A percentile compares a stretch with the other conserved stretches of the same genome.
Conservation (phyloP, 345 rosid genomes). For the Erodium maritimum region DNA sequence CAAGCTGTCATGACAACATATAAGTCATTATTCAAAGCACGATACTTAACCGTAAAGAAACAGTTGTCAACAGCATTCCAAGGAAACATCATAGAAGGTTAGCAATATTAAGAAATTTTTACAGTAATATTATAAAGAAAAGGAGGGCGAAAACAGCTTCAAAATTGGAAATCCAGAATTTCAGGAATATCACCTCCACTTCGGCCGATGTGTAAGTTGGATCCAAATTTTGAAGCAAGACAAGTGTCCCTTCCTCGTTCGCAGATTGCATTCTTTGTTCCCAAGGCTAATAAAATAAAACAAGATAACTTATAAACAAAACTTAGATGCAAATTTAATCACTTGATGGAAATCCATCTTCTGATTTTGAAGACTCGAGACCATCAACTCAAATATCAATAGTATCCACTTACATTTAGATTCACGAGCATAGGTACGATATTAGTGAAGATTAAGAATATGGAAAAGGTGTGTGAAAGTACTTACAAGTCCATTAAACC, state of each 20-base stretch:
- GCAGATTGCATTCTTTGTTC: conserved; percentile 51
- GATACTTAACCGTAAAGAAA: too few species aligned
- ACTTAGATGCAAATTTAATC: not conserved
- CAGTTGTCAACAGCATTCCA: too few species aligned
- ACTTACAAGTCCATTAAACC: conserved; percentile 77
- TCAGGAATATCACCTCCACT: conserved; percentile 49
- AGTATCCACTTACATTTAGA: too few species aligned
- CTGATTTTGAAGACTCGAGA: too few species aligned
- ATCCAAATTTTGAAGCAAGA: conserved; percentile 66
- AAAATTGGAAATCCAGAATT: not conserved
- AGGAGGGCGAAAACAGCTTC: not conserved
- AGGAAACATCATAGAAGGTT: too few species aligned
- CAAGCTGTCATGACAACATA: too few species aligned
- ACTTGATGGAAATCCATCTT: not conserved
- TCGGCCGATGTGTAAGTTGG: conserved; percentile 51
- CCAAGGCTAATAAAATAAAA: conserved; percentile 46
- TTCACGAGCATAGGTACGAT: too few species aligned
- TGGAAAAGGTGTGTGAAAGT: conserved; percentile 1
- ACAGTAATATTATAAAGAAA: not conserved
- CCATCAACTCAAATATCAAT: too few species aligned
- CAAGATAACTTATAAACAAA: not conserved
- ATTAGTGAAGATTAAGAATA: not conserved
- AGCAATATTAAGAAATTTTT: not conserved
- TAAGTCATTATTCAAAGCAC: too few species aligned
- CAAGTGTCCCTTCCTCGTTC: conserved; percentile 37